Evolutionary conservation across 345 rosid species (phyloP), one percentile per base, ranked within the genome.

Genomic region (Salix udensis): DNA sequence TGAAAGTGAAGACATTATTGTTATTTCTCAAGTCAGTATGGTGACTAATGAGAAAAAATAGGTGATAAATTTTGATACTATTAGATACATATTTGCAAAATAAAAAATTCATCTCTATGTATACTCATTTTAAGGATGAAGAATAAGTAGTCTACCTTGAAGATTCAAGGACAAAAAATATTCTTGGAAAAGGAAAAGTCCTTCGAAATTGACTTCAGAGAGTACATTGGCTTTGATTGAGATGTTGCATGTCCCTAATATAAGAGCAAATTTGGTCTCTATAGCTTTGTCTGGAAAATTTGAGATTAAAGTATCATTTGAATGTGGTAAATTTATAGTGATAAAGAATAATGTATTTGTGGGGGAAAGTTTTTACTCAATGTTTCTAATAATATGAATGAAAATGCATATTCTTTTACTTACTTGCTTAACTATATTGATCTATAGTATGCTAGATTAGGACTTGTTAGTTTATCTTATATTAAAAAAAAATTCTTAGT

Each of bases 21-120:
- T 39, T 39, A 6, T 39, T 8, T 39, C 2, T 39, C 9, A 8
- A 39, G 24, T 34, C 0, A 28, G 34, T 21, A 11, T 34, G 7
- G 21, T 40, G 2, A 16, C 0, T 0, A 1, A 18, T 19, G 14
- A 70, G 13, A 44, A 39, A 16, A 21, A 19, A 19, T 16, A 8
- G 4, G 0, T n/a, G 24, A 3, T 70, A 3, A 1, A 14, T 4
- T 5, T 42, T 0, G 18, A 0, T 6, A 4, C 0, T 2, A 14
- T 0, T 1, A 36, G 0, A 2, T 10, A 67, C 0, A 34, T 70
- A 3, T 52, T 1, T 44, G 13, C 23, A 44, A 48, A 48, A 48
- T n/a, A 44, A 21, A 70, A 19, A 46, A 24, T n/a, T 31, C 0
- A 26, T 70, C 26, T 5, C 0, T 2, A 13, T 12, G 7, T 70